Percentiles rank a stretch among this genome's conserved stretches.
Evolutionary conservation across 83 land plant species (phyloP).

Genomic region (Picea engelmannii): DNA sequence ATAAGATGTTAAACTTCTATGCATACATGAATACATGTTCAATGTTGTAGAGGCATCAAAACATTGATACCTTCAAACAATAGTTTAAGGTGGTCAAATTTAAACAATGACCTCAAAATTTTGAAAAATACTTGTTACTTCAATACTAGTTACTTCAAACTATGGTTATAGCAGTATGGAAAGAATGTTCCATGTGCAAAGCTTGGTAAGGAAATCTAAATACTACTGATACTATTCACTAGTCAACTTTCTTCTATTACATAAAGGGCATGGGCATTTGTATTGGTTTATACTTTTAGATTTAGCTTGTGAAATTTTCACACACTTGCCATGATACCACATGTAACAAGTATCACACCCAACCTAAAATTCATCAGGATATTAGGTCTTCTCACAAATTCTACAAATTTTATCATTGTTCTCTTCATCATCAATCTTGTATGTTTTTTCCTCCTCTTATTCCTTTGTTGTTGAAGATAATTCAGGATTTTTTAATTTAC

Average conservation of each 20-base stretch:
- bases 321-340: too few relatives aligned
- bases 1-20: neutral
- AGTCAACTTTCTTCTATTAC: constrained; percentile 57
- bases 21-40: neutral
- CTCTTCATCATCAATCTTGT: constrained; percentile 75
- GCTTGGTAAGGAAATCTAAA: neutral
- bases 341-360: too few relatives aligned
- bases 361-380: too few relatives aligned
- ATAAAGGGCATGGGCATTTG: neutral
- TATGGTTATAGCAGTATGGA: neutral
- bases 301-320: too few relatives aligned
- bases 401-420: too few relatives aligned
- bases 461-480: neutral
- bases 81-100: neutral
- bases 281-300: too few relatives aligned
- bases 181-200: neutral
- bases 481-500: constrained; percentile 51
- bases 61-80: neutral
- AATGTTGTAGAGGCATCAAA: neutral
- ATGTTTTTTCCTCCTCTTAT: constrained; percentile 48
- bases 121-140: neutral
- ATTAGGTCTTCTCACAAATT: too few relatives aligned
- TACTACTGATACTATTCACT: constrained; percentile 13
- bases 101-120: constrained; percentile 1
- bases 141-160: neutral